Evolutionary conservation across 208 protist genomes (phyloP).

Genomic region (Leishmania turanica): DNA sequence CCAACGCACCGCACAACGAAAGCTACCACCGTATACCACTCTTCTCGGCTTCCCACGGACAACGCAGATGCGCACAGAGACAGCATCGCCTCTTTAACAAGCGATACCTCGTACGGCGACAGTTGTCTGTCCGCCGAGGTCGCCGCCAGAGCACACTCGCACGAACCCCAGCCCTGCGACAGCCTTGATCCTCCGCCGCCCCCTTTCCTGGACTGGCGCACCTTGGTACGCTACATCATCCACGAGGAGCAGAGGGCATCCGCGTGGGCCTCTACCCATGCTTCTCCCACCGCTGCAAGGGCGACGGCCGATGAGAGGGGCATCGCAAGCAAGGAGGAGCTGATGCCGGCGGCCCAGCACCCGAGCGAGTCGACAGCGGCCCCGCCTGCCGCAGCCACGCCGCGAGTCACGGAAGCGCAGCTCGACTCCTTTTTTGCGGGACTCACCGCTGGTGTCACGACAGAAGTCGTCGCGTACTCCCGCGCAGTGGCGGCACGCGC

Average conservation of each 20-base stretch:
- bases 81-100: slow-evolving; percentile 7
- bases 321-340: not conserved
- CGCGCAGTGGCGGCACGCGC: slow-evolving; percentile 5
- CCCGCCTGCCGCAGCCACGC: not conserved
- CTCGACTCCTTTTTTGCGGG: slow-evolving; percentile 12
- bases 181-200: slow-evolving; percentile 7
- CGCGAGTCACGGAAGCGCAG: not conserved
- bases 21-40: not conserved
- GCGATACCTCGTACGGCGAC: slow-evolving; percentile 8
- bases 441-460: slow-evolving; percentile 9
- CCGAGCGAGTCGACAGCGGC: not conserved
- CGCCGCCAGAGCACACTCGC: not conserved
- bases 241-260: slow-evolving; percentile 21
- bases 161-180: slow-evolving; percentile 3
- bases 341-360: not conserved
- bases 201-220: slow-evolving; percentile 31
- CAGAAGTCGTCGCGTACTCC: slow-evolving; percentile 9
- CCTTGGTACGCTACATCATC: slow-evolving; percentile 36
- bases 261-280: not conserved
- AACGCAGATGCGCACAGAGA: not conserved
- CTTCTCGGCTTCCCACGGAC: not conserved
- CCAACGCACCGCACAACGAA: slow-evolving; percentile 6
- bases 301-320: not conserved
- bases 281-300: not conserved
- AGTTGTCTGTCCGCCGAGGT: not conserved